phyloP scores from a whole-genome alignment of 495 filamentous ascomycete genomes.

The Xylona heveae region DNA sequence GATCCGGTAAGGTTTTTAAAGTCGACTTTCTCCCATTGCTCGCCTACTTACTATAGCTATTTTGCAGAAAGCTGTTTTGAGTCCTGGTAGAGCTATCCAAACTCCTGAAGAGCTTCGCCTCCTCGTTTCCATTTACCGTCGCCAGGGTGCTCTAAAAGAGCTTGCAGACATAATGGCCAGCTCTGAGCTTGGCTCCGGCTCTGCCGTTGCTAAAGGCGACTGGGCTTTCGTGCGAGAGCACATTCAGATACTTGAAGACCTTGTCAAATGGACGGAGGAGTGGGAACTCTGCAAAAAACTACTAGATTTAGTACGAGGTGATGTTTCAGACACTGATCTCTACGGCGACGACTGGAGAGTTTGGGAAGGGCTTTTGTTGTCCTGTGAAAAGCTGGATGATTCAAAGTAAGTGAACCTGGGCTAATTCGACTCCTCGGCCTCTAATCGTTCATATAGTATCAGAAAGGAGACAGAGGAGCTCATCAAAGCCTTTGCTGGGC shows the following conservation, averaged over 20 bases:
- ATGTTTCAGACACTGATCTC: conserved; percentile 5
- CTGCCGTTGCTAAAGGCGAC: conserved; percentile 28
- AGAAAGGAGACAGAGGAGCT: conserved; percentile 4
- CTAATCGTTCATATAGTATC: conserved; percentile 5
- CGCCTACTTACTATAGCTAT: not conserved
- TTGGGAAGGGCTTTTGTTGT: conserved; percentile 24
- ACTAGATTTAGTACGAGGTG: conserved; percentile 15
- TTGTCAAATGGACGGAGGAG: conserved; percentile 24
- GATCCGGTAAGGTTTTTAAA: conserved; percentile 10
- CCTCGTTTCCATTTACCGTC: conserved; percentile 28
- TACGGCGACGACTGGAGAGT: conserved; percentile 32
- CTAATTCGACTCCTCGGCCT: not conserved
- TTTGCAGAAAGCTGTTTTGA: conserved; percentile 19
- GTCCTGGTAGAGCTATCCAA: conserved; percentile 28
- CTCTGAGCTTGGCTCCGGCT: conserved; percentile 25
- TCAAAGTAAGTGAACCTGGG: conserved; percentile 13
- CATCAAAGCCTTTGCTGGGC: conserved; percentile 4
- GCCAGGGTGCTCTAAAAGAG: conserved; percentile 23
- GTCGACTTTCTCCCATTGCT: not conserved
- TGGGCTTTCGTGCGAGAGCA: conserved; percentile 26
- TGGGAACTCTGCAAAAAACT: conserved; percentile 20
- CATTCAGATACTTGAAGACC: conserved; percentile 21
- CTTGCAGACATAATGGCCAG: conserved; percentile 28
- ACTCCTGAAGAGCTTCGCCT: conserved; percentile 31
- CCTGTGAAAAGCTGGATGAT: conserved; percentile 13